Base-by-base conservation (phyloP, 345 rosid species). In the Limnanthes douglasii region DNA sequence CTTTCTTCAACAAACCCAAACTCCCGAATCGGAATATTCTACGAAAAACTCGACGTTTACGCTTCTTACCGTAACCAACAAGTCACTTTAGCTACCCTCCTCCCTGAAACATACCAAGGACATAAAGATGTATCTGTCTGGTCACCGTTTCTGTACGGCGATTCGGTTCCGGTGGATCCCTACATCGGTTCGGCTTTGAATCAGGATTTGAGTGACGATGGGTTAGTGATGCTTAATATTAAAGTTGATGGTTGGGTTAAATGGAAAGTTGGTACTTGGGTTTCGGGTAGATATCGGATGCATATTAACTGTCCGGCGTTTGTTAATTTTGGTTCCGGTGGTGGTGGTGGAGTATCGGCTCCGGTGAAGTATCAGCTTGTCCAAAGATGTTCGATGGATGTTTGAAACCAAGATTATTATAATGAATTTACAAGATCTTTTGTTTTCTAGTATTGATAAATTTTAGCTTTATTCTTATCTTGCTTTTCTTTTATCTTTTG, bases 251-350 rank as follows among this genome's bases (percentile, higher is more conserved):
- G 93, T 12, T 45, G 28, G 14, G 37, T 78, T 21, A 72, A 46
- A 48, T 86, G 81, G 84, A 81, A 68, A 36, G 84, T 81, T 4
- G 97, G 97, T 2, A 51, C 93, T 3, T 78, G 79, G 82, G 37
- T 73, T 17, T 78, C 95, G 0, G 74, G 90, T 1, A 43, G 37
- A 43, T 86, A 86, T 46, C 74, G 42, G 2, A 22, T 88, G 32
- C 56, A 50, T 2, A 80, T 53, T 3, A 75, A 56, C 16, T 82
- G 97, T 45, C 95, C 95, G 0, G 75, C 78, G 2, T 59, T 47
- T 35, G 32, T 81, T 37, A 30, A 20, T 2, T 30, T 46, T 8
- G 48, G 56, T 2, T 59, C 33, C 5, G 35, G 18, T 21, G 23
- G 18, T 25, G 36, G n/a, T 13, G 19, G 46, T 12, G 61, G 48